Evolutionary conservation across 1,284 basidiomycete species (phyloP), one percentile per base, ranked within the genome.

Genomic region (Melanopsichium pennsylvanicum): DNA sequence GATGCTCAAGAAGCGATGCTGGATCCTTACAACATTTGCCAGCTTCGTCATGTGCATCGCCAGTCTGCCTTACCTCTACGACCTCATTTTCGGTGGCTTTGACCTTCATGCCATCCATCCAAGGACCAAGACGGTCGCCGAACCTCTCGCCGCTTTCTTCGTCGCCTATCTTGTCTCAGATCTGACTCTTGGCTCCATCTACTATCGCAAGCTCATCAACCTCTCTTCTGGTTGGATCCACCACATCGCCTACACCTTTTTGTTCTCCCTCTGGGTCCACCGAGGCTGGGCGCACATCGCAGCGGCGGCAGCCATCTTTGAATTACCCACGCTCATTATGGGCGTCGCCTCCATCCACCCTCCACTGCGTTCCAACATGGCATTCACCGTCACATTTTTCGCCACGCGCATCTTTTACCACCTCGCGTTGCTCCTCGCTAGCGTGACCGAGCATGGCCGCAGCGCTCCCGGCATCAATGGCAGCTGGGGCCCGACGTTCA

Each of bases 261-360:
- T 80, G 29, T 75, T 72, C 41, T 26, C 67, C 8, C 69, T 63
- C 43, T 76, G 70, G 74, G 45, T 78, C 10, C 72, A 73, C 45
- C 62, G 54, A 10, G 74, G 75, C 19, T 81, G 78, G 78, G 52
- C 37, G 1, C 71, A 77, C 39, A 47, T 71, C 15, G 74, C 75
- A 37, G 76, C 64, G 3, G 51, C 66, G 15, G 75, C 74, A 2
- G 60, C 70, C 35, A 52, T 80, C 54, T 76, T 81, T 41, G 79
- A 81, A 56, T 48, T 80, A 23, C 79, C 79, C 12, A 81, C 78
- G 4, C 70, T 73, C 39, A 63, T 79, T 38, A 81, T 81, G 79
- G 78, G 78, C 2, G 54, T 76, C 13, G 78, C 76, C 27, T 70
- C 67, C 8, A 47, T 81, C 36, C 47, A 73, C 12, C 76, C 78